A percentile compares a stretch with the other conserved stretches of the same genome.
Conservation (phyloP, 106 monocot genomes). For the Platanthera zijinensis region DNA sequence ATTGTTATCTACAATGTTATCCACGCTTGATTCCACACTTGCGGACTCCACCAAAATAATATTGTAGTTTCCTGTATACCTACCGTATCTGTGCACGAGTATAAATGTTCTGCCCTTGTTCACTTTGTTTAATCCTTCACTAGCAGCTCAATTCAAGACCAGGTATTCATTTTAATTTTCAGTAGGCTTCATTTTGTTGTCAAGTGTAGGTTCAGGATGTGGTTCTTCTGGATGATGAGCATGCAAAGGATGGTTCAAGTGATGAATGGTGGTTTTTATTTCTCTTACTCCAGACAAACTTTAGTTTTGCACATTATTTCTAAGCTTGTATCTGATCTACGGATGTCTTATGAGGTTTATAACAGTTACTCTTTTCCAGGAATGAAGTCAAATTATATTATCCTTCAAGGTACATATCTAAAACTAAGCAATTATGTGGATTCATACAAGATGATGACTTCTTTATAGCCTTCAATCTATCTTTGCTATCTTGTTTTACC, state of each 20-base stretch:
- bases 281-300: neutral
- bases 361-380: conserved; percentile 29
- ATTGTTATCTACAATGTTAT: too few species aligned
- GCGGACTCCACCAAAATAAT: too few species aligned
- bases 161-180: neutral
- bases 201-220: conserved; percentile 2
- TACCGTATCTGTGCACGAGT: too few species aligned
- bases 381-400: conserved; percentile 56
- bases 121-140: neutral
- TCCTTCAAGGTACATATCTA: conserved; percentile 66
- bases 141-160: neutral
- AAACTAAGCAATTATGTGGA: neutral
- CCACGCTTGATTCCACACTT: too few species aligned
- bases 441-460: neutral
- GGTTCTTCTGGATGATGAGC: conserved; percentile 31
- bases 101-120: neutral
- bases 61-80: too few species aligned
- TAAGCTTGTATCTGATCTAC: neutral
- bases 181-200: neutral
- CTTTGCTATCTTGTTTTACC: neutral
- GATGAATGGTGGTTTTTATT: conserved; percentile 27
- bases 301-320: neutral
- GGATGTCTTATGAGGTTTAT: conserved; percentile 4
- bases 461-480: neutral
- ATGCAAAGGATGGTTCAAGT: conserved; percentile 11